Percentiles rank a stretch among this genome's conserved stretches.
Conservation (phyloP, 352 stramenopile genomes). For the Hyaloperonospora arabidopsidis region DNA sequence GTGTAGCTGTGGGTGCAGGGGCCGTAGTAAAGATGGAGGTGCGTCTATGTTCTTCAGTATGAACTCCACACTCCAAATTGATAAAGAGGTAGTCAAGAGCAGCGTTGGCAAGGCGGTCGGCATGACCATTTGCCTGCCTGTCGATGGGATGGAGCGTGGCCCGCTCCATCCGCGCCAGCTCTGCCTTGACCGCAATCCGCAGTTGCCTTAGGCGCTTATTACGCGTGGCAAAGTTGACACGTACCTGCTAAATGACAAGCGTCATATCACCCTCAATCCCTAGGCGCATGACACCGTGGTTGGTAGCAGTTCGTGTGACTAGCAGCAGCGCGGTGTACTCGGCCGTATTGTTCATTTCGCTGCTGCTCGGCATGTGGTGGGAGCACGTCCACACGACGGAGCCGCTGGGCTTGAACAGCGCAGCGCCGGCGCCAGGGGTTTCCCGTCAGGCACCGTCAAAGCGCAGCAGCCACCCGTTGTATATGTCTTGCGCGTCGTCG, state of each 20-base stretch:
- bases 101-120: slow-evolving; percentile 13
- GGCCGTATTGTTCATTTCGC: slow-evolving; percentile 23
- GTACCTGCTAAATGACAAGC: too few relatives aligned
- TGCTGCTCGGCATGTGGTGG: slow-evolving; percentile 5
- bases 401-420: slow-evolving; percentile 10
- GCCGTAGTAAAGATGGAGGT: not conserved
- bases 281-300: too few relatives aligned
- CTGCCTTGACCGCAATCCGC: not conserved
- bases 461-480: not conserved
- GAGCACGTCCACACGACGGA: slow-evolving; percentile 14
- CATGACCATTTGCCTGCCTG: slow-evolving; percentile 15
- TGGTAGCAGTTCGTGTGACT: too few relatives aligned
- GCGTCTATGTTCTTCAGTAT: not conserved
- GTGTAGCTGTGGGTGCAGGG: not conserved
- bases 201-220: not conserved
- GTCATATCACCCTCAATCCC: too few relatives aligned
- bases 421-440: slow-evolving; percentile 10
- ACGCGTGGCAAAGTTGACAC: too few relatives aligned
- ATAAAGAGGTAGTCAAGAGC: not conserved
- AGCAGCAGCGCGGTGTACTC: slow-evolving; percentile 2
- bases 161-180: not conserved
- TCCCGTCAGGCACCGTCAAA: slow-evolving; percentile 17
- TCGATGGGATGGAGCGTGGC: slow-evolving; percentile 16
- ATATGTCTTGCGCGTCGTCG: too few relatives aligned
- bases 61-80: slow-evolving; percentile 1